Evolutionary conservation across 805 yeast species (phyloP).

Genomic region (Candida takata): DNA sequence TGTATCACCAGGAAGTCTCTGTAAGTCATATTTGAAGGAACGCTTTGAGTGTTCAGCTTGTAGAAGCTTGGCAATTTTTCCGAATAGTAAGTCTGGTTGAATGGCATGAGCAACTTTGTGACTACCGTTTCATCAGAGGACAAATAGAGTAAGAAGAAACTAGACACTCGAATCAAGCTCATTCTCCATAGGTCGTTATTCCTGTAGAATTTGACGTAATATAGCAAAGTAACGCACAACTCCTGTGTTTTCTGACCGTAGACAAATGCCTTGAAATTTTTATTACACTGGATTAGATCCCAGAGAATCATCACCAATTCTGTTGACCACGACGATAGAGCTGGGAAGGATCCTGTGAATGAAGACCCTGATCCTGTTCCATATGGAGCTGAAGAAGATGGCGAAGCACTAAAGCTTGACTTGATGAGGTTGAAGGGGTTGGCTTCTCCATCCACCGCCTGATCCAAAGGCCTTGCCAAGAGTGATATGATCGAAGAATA

Average conservation of each 20-base stretch:
- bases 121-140: conserved; percentile 34
- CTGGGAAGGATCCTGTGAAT: conserved; percentile 27
- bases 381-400: conserved; percentile 7
- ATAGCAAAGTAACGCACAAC: conserved; percentile 46
- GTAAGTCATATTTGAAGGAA: conserved; percentile 39
- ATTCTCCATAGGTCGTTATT: conserved; percentile 31
- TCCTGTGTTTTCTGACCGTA: conserved; percentile 44
- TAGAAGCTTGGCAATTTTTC: conserved; percentile 47
- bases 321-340: conserved; percentile 41
- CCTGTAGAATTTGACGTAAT: conserved; percentile 47
- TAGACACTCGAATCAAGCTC: conserved; percentile 39
- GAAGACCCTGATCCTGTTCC: conserved; percentile 1
- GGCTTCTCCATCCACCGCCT: conserved; percentile 31
- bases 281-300: conserved; percentile 74
- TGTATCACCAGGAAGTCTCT: conserved; percentile 60
- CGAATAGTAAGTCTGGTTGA: conserved; percentile 35
- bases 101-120: conserved; percentile 37
- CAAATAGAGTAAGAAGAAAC: conserved; percentile 46
- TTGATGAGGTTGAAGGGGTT: conserved; percentile 28
- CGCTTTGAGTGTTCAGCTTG: conserved; percentile 31
- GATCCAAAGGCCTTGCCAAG: conserved; percentile 38
- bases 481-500: conserved; percentile 41
- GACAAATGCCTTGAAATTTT: conserved; percentile 39
- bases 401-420: conserved; percentile 10
- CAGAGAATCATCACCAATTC: conserved; percentile 62